Evolutionary conservation across 176 grass and related monocot species (phyloP), one percentile per base, ranked within the genome.

Genomic region (Neostapfia colusana): DNA sequence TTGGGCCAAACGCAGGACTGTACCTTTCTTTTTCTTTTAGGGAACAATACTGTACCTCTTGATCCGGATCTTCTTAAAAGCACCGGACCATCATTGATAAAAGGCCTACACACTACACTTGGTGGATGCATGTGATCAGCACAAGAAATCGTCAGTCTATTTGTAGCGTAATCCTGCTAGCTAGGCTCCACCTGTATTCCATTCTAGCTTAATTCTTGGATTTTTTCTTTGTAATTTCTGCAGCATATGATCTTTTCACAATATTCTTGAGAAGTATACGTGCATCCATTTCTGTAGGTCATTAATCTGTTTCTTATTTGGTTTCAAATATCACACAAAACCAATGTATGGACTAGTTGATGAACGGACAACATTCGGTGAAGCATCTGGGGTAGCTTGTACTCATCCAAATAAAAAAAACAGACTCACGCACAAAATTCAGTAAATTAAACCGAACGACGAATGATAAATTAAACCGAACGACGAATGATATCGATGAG

Each of bases 371-470:
- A 28, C 48, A 72, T 20, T 20, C 5, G 2, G 1, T 20, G 31
- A 63, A 34, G 60, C 28, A 16, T 63, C 15, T 36, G 5, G 60
- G 45, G 60, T 34, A 18, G 28, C 31, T 34, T 63, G 3, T 63
- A 8, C 31, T 50, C 79, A 72, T 72, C 68, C 55, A 45, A 24
- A 69, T 36, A 10, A 3, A 24, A 46, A 79, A 24, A 46, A 79
- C 7, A 4, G 6, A 14, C 7, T 5, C 8, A 36, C 8, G 13
- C 24, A 69, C 37, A 63, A 71, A 26, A 24, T 7, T 58, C 55
- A 58, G 1, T 10, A n/a, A 67, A 79, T 20, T 3, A 25, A 34
- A 35, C 6, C 27, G 5, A n/a, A 65, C 36, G 10, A 14, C 1
- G 31, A 61, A 43, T 2, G 0, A 10, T 6, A 71, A 67, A 79